Base-by-base conservation (phyloP, 768 basidiomycete species). In the Candolleomyces efflorescens region DNA sequence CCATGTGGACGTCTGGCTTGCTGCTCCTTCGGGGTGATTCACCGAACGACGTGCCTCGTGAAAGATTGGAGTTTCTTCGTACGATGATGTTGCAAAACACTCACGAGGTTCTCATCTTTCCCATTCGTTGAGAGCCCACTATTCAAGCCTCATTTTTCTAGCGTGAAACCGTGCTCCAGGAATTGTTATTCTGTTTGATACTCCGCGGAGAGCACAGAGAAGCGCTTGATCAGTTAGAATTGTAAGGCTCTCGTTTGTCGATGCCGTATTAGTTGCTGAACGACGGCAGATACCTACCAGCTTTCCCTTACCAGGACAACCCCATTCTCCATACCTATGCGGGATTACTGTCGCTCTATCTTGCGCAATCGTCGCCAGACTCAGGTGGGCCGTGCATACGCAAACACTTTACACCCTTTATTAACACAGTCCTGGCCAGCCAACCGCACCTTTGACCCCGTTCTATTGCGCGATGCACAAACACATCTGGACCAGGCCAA, bases 221-320 rank as follows among this genome's bases (percentile, higher is more conserved):
- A 54, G 94, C 94, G 1, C 73, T 94, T 55, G 89, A 92, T 59
- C 91, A 97, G 67, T 73, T 96, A 12, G 91, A 94, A 67, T 78
- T 94, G 92, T 94, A 71, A 62, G 82, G 12, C 22, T 10, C 15
- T 71, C 17, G 26, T 5, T 36, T 43, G 39, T 43, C 44, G 32
- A 18, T 39, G 43, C 45, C 55, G 49, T n/a, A 58, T 18, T 17
- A 54, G 48, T 58, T 54, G 53, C 58, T 47, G 51, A 47, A 45
- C 41, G 20, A 51, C 59, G 54, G 7, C 61, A 93, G 93, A 23
- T 95, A 91, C 68, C 79, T 96, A 5, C 90, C 92, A 1, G 89
- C 91, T 2, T 88, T 90, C 67, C 94, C 94, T 2, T 96, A 86
- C 73, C 87, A 86, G 66, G 89, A 92, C 62, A 90, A 92, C 61